Percentiles rank a stretch among this genome's conserved stretches.
Conservation (phyloP, 140 eudicot genomes). For the Oenanthe javanica region DNA sequence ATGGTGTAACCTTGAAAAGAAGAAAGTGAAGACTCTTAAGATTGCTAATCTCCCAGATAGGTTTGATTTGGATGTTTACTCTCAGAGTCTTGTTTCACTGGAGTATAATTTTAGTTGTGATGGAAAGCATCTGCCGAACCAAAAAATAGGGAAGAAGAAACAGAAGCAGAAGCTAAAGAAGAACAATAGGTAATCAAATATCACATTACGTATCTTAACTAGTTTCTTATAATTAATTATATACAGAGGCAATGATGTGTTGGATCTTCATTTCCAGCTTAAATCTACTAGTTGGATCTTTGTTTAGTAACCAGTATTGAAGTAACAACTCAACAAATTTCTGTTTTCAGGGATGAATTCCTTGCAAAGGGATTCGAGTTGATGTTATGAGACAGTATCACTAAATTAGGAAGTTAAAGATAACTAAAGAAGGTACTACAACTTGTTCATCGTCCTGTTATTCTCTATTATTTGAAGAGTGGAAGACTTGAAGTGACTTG, state of each 20-base stretch:
- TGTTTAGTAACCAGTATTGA: neutral
- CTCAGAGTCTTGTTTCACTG: neutral
- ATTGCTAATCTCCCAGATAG: neutral
- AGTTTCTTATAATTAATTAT: neutral
- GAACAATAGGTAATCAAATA: neutral
- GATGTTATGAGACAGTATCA: neutral
- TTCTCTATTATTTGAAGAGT: too few relatives aligned
- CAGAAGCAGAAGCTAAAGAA: neutral
- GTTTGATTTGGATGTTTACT: neutral
- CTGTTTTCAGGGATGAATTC: neutral
- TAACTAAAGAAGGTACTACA: neutral
- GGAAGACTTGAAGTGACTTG: too few relatives aligned
- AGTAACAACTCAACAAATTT: too few relatives aligned
- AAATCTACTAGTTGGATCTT: neutral
- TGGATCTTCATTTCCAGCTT: neutral
- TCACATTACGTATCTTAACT: neutral
- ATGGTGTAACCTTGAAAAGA: slow-evolving; percentile 2
- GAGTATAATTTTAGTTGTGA: neutral
- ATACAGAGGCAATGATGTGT: neutral
- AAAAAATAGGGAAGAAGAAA: neutral
- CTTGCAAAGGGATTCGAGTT: neutral
- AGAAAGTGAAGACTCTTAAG: neutral
- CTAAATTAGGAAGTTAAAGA: neutral
- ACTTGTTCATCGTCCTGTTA: neutral
- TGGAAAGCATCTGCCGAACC: neutral